Evolutionary conservation across 805 yeast species (phyloP).

Genomic region (Pichia exigua): DNA sequence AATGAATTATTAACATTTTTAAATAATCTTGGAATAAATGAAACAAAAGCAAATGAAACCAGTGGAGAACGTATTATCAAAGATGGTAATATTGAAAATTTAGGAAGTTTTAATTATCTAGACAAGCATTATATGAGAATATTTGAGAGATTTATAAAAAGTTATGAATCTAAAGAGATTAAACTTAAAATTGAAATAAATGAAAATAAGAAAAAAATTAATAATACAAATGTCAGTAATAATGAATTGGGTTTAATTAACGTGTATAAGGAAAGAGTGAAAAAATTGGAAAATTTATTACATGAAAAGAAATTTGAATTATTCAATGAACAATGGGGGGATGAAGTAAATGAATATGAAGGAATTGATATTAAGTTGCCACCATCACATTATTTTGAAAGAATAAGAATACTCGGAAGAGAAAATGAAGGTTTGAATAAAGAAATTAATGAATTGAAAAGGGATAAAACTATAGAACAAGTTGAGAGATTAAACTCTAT

Average conservation of each 20-base stretch:
- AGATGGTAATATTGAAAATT: constrained; percentile 20
- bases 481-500: constrained; percentile 65
- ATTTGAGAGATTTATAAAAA: constrained; percentile 38
- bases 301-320: constrained; percentile 60
- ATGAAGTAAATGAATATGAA: not conserved
- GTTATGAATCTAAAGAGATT: constrained; percentile 33
- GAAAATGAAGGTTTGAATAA: constrained; percentile 15
- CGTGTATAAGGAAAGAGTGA: constrained; percentile 65
- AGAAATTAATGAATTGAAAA: constrained; percentile 10
- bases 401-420: constrained; percentile 15
- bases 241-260: constrained; percentile 35
- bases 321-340: not conserved
- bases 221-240: constrained; percentile 3
- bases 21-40: constrained; percentile 23
- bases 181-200: constrained; percentile 22
- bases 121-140: constrained; percentile 31
- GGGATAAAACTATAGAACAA: constrained; percentile 51
- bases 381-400: constrained; percentile 23
- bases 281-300: constrained; percentile 65
- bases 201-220: constrained; percentile 22
- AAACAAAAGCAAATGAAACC: constrained; percentile 21
- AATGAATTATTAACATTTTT: constrained; percentile 32
- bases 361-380: constrained; percentile 21
- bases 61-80: constrained; percentile 12
- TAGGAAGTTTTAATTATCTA: constrained; percentile 25